Evolutionary conservation across 495 filamentous ascomycete species (phyloP).

Genomic region (Aspergillus heteromorphus): DNA sequence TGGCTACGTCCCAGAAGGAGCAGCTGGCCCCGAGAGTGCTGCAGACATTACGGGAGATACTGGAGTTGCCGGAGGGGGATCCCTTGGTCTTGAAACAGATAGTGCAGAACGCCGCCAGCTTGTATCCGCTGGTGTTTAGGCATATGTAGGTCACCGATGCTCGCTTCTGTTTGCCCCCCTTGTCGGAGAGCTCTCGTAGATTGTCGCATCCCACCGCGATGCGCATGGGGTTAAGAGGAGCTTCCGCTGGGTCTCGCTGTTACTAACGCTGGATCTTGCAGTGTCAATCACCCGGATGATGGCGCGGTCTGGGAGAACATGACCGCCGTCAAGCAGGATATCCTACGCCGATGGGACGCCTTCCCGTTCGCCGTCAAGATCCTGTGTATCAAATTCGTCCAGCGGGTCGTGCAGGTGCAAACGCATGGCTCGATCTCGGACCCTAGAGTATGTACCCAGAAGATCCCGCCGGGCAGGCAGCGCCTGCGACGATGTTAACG

Average conservation of each 20-base stretch:
- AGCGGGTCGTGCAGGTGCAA: constrained; percentile 87
- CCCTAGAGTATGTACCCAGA: constrained; percentile 61
- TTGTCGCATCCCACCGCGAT: background rate
- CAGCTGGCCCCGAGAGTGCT: constrained; percentile 65
- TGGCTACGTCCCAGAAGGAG: constrained; percentile 69
- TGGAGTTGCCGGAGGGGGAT: constrained; percentile 72
- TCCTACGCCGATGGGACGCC: constrained; percentile 82
- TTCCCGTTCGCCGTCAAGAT: constrained; percentile 71
- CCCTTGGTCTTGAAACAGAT: constrained; percentile 66
- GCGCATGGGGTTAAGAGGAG: background rate
- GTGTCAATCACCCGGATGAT: constrained; percentile 78
- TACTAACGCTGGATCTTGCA: constrained; percentile 41
- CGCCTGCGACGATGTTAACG: constrained; percentile 21
- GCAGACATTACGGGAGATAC: constrained; percentile 64
- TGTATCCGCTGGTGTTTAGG: constrained; percentile 86
- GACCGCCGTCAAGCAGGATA: constrained; percentile 79
- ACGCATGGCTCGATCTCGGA: constrained; percentile 78
- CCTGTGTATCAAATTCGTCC: constrained; percentile 95
- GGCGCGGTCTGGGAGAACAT: constrained; percentile 80
- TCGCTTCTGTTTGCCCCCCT: constrained; percentile 8
- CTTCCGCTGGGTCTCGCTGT: constrained; percentile 1
- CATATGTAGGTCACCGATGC: constrained; percentile 70
- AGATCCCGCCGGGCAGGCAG: background rate
- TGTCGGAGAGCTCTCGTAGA: constrained; percentile 17
- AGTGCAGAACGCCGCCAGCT: constrained; percentile 78